Evolutionary conservation across 345 rosid genomes (phyloP), one percentile per base, ranked within the genome.

Genomic region (Populus deltoides): DNA sequence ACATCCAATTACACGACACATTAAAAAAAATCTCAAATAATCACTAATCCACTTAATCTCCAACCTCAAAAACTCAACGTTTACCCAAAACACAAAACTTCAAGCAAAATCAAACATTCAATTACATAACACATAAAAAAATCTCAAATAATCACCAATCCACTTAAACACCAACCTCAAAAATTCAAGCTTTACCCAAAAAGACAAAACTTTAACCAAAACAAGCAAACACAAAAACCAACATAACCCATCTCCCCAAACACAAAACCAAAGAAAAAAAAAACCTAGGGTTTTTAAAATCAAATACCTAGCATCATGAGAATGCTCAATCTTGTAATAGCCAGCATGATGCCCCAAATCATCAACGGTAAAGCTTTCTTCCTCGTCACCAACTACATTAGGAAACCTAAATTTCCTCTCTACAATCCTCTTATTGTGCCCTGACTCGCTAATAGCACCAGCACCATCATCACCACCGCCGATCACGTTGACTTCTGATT

Each of bases 301-400:
- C 6, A 27, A 6, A 43, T 18, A 96, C 99, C 92, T 92, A 17
- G 97, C 95, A 76, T 88, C 97, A 65, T 87, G 88, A 39, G 97
- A 91, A 66, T 90, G 85, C 24, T 89, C 82, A 80, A 96, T 90
- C 86, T 93, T 86, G 80, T 89, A 96, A 73, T 96, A 96, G 67
- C 99, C 99, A 74, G 99, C 99, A 82, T 87, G 97, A 77, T 94
- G 98, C n/a, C 97, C 93, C 80, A 94, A 87, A 80, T 94, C 91
- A 67, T 91, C 93, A 7, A 83, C 86, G 33, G 91, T 62, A 67
- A 83, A 77, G 13, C 86, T 90, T 6, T 62, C 83, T 22, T 63
- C 29, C 18, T 57, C 79, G 2, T 72, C 86, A 25, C 70, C 57
- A 16, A 75, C 79, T 41, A 94, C 68, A 76, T 86, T 86, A 20